Evolutionary conservation across 192 early-diverging fungal genomes (phyloP).

Genomic region (Coemansia sp.): DNA sequence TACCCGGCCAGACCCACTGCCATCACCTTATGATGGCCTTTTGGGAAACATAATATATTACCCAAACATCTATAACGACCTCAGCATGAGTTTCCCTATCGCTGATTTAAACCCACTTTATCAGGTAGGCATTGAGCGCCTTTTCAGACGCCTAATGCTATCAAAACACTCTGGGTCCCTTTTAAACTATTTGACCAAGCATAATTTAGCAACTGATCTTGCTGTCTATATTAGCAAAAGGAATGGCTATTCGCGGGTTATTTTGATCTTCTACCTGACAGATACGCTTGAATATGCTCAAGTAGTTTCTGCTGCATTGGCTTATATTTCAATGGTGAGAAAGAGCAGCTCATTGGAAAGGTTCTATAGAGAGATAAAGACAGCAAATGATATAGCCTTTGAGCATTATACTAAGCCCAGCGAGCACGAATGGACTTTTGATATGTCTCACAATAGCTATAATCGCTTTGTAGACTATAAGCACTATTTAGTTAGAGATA

Average conservation of each 20-base stretch:
- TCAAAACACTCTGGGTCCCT: conserved; percentile 83
- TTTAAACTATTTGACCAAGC: conserved; percentile 71
- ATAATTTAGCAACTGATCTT: conserved; percentile 70
- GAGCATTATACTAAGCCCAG: no score
- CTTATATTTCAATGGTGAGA: conserved; percentile 32
- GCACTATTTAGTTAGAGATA: no score
- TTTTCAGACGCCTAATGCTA: conserved; percentile 72
- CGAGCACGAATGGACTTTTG: no score
- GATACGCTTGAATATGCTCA: conserved; percentile 19
- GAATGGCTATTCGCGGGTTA: background rate
- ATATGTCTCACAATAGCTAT: no score
- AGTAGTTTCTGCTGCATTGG: conserved; percentile 25
- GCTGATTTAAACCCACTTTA: conserved; percentile 64
- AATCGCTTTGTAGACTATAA: no score
- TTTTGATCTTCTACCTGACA: conserved; percentile 20
- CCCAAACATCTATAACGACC: conserved; percentile 67
- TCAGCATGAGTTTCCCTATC: conserved; percentile 79
- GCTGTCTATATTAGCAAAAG: no score
- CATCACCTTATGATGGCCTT: conserved; percentile 49
- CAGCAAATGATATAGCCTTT: no score
- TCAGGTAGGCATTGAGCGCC: conserved; percentile 56
- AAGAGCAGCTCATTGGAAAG: conserved; percentile 23
- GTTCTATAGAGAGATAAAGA: conserved; percentile 35
- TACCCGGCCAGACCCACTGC: conserved; percentile 39
- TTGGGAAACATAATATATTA: conserved; percentile 65